Evolutionary conservation across 2,329 filamentous ascomycete species (phyloP).

Genomic region (Trichoderma oligosporum): DNA sequence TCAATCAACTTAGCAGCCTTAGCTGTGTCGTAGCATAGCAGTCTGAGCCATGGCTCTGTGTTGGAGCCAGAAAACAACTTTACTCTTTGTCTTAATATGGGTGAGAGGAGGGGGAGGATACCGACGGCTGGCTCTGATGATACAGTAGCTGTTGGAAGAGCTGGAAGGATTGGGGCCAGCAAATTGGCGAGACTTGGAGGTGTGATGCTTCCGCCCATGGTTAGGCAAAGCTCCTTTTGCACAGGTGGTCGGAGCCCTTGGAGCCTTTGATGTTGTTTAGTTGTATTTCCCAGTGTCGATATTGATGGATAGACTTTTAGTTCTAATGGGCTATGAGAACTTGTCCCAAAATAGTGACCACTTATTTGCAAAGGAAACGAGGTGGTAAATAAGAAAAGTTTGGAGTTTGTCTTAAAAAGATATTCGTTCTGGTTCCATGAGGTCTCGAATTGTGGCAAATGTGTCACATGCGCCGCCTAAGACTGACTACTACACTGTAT

Average conservation of each 20-base stretch:
- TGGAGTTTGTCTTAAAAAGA: neutral
- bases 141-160: constrained; percentile 56
- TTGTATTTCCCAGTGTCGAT: too few relatives aligned
- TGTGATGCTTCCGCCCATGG: constrained; percentile 30
- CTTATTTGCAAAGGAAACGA: neutral
- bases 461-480: constrained; percentile 13
- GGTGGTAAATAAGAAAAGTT: neutral
- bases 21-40: constrained; percentile 65
- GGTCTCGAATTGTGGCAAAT: constrained; percentile 1
- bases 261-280: too few relatives aligned
- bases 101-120: constrained; percentile 58
- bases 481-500: too few relatives aligned
- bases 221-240: neutral
- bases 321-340: neutral
- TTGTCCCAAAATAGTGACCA: neutral
- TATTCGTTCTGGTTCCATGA: constrained; percentile 4
- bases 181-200: constrained; percentile 46
- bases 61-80: constrained; percentile 59
- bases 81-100: constrained; percentile 63
- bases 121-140: constrained; percentile 55
- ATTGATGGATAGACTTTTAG: too few relatives aligned
- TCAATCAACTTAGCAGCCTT: constrained; percentile 56
- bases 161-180: constrained; percentile 55
- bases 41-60: constrained; percentile 66
- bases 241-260: too few relatives aligned